Percentiles rank a stretch among this genome's conserved stretches.
phyloP scores from a whole-genome alignment of 2,329 filamentous ascomycete genomes.

The Sarocladium strictum region DNA sequence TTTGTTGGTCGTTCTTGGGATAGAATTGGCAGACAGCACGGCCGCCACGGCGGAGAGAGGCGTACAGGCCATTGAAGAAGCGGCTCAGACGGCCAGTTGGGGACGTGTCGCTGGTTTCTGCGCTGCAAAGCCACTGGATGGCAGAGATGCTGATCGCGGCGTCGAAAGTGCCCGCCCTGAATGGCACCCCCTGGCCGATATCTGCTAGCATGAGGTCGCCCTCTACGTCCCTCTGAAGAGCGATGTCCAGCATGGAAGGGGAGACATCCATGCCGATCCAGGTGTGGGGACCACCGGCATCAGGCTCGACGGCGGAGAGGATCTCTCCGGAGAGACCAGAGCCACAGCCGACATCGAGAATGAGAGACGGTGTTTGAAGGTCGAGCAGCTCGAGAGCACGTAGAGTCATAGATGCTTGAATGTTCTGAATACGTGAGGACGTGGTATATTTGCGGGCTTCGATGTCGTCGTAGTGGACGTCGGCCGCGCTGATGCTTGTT shows the following conservation, averaged over 20 bases:
- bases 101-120: conserved; percentile 79
- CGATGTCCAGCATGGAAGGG: conserved; percentile 93
- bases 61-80: conserved; percentile 92
- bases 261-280: conserved; percentile 99
- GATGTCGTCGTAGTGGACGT: conserved; percentile 94
- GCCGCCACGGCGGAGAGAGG: conserved; percentile 73
- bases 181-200: conserved; percentile 92
- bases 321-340: conserved; percentile 94
- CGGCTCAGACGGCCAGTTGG: conserved; percentile 70
- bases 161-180: conserved; percentile 87
- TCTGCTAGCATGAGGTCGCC: conserved; percentile 92
- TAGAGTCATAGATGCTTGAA: conserved; percentile 91
- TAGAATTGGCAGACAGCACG: conserved; percentile 97
- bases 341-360: conserved; percentile 95
- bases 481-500: conserved; percentile 62
- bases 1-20: conserved; percentile 88
- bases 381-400: conserved; percentile 88
- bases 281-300: conserved; percentile 77
- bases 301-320: conserved; percentile 62
- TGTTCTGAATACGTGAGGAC: conserved; percentile 88
- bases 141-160: conserved; percentile 92
- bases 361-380: conserved; percentile 71
- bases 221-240: conserved; percentile 84
- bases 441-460: conserved; percentile 98
- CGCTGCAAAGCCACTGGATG: conserved; percentile 98